phyloP scores from a whole-genome alignment of 2,329 filamentous ascomycete genomes.

The Pyricularia sp. region DNA sequence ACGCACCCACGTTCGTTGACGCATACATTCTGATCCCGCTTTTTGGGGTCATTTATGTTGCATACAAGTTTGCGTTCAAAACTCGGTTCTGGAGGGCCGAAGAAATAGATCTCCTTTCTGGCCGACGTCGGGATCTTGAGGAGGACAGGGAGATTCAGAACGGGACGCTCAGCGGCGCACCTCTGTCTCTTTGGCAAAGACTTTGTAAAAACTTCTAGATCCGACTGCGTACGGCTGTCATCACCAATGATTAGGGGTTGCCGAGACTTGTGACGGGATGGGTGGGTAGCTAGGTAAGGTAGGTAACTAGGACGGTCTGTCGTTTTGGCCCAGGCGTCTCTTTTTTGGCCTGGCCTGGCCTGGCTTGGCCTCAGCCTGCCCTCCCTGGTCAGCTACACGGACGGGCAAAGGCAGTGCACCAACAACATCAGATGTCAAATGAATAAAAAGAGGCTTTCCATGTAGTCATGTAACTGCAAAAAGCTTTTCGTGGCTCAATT shows the following conservation, averaged over 20 bases:
- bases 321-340: background rate
- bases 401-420: too few species aligned
- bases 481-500: too few species aligned
- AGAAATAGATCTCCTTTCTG: slow-evolving; percentile 48
- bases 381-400: too few species aligned
- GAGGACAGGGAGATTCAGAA: slow-evolving; percentile 24
- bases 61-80: slow-evolving; percentile 44
- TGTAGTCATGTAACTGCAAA: too few species aligned
- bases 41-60: slow-evolving; percentile 47
- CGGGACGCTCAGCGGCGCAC: slow-evolving; percentile 14
- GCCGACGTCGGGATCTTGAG: slow-evolving; percentile 45
- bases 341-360: background rate
- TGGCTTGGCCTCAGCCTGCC: background rate
- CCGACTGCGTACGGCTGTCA: background rate
- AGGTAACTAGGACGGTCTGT: background rate
- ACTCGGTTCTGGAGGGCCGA: slow-evolving; percentile 39
- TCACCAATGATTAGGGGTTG: background rate
- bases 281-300: too few species aligned
- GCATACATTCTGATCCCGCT: slow-evolving; percentile 53
- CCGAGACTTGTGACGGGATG: background rate
- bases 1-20: slow-evolving; percentile 50
- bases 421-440: too few species aligned
- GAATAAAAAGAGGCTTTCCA: too few species aligned
- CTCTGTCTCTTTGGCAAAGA: slow-evolving; percentile 31
- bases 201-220: slow-evolving; percentile 30